Base-by-base conservation (phyloP, 306 rosid genomes). In the Mimosa bimucronata region DNA sequence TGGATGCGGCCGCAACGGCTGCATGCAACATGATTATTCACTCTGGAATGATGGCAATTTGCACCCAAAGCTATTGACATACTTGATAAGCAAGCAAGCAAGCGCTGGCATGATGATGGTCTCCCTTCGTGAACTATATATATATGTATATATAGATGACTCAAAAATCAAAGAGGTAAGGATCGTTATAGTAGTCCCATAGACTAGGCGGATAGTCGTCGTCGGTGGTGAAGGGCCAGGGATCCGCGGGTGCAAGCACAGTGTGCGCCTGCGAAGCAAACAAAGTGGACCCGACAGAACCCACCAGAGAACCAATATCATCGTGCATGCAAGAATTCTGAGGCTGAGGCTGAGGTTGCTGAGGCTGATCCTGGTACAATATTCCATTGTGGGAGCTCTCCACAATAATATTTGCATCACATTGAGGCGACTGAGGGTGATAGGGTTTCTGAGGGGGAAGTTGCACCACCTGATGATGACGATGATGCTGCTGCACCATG, bases 111-210 rank as follows among this genome's bases (percentile, higher is more conserved):
- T 6, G 12, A 46, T 15, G 53, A 46, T 4, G 53, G 3, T 46
- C 68, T 62, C 21, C 40, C 9, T 28, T 62, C 40, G 14, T 14
- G 13, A 23, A 7, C 68, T 29, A 29, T 19, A 18, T 50, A 18
- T 18, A 16, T 16, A 15, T 16, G 5, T 1, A 50, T 1, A 53
- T n/a, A 55, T 64, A 61, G 19, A 61, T 61, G 37, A 1, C 15
- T 28, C 78, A 88, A 58, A 90, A 90, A 83, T 92, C 95, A 74
- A 84, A 86, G 69, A 88, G 86, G 73, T 86, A 85, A 73, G 97
- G 92, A 79, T 94, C 98, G 15, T 75, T 87, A 28, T 95, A 92
- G 76, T 91, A 92, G 77, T 95, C 98, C 97, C 97, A 92, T 14
- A 92, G 65, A 62, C 75, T 79, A 11, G 90, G 84, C 16, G 85